phyloP scores from a whole-genome alignment of 257 asterid species.

The Nicotiana obtusifolia region DNA sequence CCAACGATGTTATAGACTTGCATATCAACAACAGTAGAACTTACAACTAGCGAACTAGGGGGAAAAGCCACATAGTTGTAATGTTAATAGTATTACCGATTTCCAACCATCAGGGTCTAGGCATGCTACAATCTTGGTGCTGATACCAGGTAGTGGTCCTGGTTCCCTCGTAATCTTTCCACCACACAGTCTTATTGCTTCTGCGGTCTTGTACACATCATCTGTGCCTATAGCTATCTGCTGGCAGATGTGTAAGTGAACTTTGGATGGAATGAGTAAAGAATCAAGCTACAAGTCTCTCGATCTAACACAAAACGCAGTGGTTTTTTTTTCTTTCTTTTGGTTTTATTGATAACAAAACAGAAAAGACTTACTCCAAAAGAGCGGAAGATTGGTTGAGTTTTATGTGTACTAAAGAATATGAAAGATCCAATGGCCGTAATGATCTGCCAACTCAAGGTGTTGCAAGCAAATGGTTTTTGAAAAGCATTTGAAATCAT shows the following conservation, averaged over 20 bases:
- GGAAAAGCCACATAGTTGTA: background rate
- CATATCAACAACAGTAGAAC: background rate
- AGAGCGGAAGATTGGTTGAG: no score
- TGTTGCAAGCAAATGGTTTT: no score
- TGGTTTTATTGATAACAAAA: no score
- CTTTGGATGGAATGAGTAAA: no score
- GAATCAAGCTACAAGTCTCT: no score
- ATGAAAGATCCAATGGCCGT: no score
- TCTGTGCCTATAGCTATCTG: constrained; percentile 96
- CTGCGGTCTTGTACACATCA: constrained; percentile 90
- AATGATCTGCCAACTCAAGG: no score
- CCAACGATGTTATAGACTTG: background rate
- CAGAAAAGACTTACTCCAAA: no score
- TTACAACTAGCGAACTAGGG: background rate
- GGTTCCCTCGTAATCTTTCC: constrained; percentile 85
- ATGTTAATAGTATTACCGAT: constrained; percentile 47
- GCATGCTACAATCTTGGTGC: constrained; percentile 88
- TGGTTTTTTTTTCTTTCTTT: no score
- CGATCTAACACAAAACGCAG: no score
- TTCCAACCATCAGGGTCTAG: constrained; percentile 99
- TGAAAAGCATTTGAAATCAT: no score
- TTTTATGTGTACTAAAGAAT: no score
- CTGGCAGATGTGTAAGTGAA: constrained; percentile 5
- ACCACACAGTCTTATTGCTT: constrained; percentile 67
- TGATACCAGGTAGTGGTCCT: constrained; percentile 89